Conservation (phyloP, 2,329 filamentous ascomycete genomes). For the Ophiostoma himal-ulmi region DNA sequence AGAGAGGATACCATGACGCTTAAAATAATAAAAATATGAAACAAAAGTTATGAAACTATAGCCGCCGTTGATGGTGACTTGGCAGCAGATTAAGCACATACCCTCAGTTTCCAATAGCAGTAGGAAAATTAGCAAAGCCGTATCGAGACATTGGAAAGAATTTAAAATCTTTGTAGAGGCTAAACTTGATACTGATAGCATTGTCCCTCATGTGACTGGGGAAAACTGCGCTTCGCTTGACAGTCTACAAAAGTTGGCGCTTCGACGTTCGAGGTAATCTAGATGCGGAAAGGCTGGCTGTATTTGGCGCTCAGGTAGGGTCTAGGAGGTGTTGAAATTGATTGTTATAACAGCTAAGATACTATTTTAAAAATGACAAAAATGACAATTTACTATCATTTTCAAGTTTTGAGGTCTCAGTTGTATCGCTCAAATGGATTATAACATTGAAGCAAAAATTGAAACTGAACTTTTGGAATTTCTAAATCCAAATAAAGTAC, state of each 20-base stretch:
- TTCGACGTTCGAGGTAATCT: not conserved
- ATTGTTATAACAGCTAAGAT: too few relatives aligned
- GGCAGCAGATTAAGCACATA: not conserved
- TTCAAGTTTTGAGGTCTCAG: too few relatives aligned
- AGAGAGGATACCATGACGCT: not conserved
- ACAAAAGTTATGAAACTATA: not conserved
- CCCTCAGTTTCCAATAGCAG: not conserved
- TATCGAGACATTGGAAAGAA: not conserved
- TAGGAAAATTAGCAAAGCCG: not conserved
- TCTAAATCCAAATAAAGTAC: too few relatives aligned
- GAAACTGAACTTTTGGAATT: too few relatives aligned
- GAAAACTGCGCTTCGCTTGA: not conserved
- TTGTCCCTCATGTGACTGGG: not conserved
- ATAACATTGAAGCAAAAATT: too few relatives aligned
- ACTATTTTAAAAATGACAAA: too few relatives aligned
- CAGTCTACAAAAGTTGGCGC: not conserved
- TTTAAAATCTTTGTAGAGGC: not conserved
- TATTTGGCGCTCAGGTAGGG: not conserved
- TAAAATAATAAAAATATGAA: not conserved
- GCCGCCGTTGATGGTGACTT: slow-evolving; percentile 4
- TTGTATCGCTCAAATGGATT: too few relatives aligned
- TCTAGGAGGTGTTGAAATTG: not conserved
- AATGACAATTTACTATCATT: too few relatives aligned
- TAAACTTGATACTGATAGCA: not conserved
- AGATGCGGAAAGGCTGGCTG: not conserved